Evolutionary conservation across 2,329 filamentous ascomycete genomes (phyloP), one percentile per base, ranked within the genome.

Genomic region (Fusarium nanum): DNA sequence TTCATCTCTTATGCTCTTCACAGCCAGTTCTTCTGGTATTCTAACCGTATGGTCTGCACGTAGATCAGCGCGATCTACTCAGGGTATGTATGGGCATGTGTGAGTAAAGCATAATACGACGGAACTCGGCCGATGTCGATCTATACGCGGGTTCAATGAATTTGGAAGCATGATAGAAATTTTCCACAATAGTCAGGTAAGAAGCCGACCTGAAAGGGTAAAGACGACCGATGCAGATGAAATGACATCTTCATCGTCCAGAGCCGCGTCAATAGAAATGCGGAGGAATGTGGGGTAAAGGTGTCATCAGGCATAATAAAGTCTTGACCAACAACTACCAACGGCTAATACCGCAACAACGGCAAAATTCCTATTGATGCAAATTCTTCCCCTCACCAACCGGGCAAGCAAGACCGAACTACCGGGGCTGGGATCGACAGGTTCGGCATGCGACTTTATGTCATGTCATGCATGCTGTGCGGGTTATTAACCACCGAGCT

Each of bases 341-440:
- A 64, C 48, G 62, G 52, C 54, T 62, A 67, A 66, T 67, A 32
- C 25, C 44, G 30, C 32, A 27, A 4, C 5, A 10, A 47, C 56
- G 68, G 68, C 28, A 42, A 44, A 71, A 71, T 53, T 70, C 68
- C 37, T 32, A 70, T 70, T 70, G 68, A 70, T 55, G 68, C 68
- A 50, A 55, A 68, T 53, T 57, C 42, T 71, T 40, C 64, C 67
- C 68, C 67, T 70, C 67, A 71, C 34, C 40, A 22, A 56, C 56
- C 59, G 52, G 68, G 56, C 49, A 52, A 64, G 20, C 60, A 68
- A 34, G 40, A 61, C 67, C 68, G 68, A 68, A 57, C 42, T 56
- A 59, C 64, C 50, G 44, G 44, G 66, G 45, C 49, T 47, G 37
- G 30, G 45, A 70, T 58, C 61, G 52, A 59, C 62, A 53, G 13